Base-by-base conservation (phyloP, 2,329 filamentous ascomycete genomes). In the Apiospora sp. region DNA sequence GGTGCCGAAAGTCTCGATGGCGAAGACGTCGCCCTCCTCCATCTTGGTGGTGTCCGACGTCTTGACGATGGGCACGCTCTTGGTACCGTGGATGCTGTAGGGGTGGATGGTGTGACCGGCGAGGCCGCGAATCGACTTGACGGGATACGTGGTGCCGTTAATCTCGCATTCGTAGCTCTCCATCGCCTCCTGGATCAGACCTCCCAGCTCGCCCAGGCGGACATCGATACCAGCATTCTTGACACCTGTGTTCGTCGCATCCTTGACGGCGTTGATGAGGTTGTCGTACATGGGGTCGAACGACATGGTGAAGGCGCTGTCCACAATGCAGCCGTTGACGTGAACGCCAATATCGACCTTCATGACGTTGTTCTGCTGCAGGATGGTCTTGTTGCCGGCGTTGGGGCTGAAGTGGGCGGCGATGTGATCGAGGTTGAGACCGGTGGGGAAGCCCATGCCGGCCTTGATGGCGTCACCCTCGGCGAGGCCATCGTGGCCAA, bases 11-110 rank as follows among this genome's bases (percentile, higher is more conserved):
- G 96, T 98, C 86, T 98, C 95, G 78, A 98, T 97, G 76, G 95
- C 95, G 82, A 97, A 98, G 30, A 95, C 92, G 80, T 98, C 95
- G 54, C 95, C 95, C 84, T 98, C 96, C 85, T 98, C 95, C 96
- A 98, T 98, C 88, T 97, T 98, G 71, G 94, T 97, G 81, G 92
- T 91, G 79, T 97, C 94, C 74, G 90, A 90, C 75, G 91, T 92
- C 86, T 97, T 97, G 75, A 98, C 94, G 79, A 98, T 97, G 0
- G 95, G 96, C 69, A 98, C 94, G 76, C 93, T 95, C 88, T 98
- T 98, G 78, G 91, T 93, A 72, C 95, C 95, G 84, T 98, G 95
- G 78, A 98, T 98, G 81, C 91, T 92, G 86, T 95, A 96, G 74
- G 91, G 95, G 72, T 94, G 88, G 79, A 98, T 98, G 76, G 93